Evolutionary conservation across 306 rosid species (phyloP).

Genomic region (Prunus salicina): DNA sequence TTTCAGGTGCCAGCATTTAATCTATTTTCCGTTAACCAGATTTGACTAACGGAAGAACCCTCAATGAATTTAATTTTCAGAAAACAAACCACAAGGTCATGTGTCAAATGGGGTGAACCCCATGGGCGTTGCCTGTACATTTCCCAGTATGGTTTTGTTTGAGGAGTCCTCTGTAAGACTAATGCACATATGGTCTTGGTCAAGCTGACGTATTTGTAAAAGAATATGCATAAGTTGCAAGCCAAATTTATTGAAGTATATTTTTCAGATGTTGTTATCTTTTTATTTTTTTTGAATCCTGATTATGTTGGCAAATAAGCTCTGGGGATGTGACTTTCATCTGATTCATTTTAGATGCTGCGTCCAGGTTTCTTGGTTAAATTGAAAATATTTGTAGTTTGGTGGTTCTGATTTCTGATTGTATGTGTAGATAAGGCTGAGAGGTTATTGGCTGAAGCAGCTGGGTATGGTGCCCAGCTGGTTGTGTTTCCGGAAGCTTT

Average conservation of each 20-base stretch:
- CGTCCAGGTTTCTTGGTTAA: background rate
- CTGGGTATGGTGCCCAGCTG: conserved; percentile 73
- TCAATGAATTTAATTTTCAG: background rate
- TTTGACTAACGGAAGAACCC: background rate
- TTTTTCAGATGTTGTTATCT: background rate
- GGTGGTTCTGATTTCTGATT: conserved; percentile 13
- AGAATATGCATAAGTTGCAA: background rate
- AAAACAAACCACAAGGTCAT: background rate
- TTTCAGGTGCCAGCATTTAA: background rate
- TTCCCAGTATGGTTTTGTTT: background rate
- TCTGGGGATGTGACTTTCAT: background rate
- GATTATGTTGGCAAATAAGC: background rate
- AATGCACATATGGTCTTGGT: background rate
- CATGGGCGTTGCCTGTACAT: background rate
- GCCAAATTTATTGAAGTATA: background rate
- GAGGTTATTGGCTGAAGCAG: conserved; percentile 84
- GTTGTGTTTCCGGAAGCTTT: conserved; percentile 97
- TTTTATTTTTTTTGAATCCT: background rate
- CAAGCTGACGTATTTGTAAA: background rate
- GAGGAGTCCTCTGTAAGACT: background rate
- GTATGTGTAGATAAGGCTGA: conserved; percentile 75
- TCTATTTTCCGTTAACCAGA: background rate
- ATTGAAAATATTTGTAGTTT: background rate
- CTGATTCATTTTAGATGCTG: background rate
- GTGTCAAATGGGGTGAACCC: background rate